Evolutionary conservation across 495 filamentous ascomycete genomes (phyloP), one percentile per base, ranked within the genome.

Genomic region (Lepraria neglecta): DNA sequence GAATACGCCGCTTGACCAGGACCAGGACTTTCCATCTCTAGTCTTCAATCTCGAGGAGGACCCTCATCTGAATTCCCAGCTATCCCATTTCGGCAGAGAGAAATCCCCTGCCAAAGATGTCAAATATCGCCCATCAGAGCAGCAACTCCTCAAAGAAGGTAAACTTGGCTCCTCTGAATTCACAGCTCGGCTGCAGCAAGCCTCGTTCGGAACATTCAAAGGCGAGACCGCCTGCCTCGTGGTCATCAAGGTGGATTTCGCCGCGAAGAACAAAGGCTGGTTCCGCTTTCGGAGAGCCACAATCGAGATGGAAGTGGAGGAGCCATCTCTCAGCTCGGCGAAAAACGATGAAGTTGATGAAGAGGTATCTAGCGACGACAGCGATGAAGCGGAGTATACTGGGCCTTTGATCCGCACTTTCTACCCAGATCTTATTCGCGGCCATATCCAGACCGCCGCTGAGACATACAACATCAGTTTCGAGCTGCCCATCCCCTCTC

Each of bases 351-450:
- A 42, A 14, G 14, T 14, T 6, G 14, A 42, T 7, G 38, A 42
- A 42, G 7, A 42, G 38, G 6, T 14, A 7, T 6, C 17, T 31
- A 40, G 19, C n/a, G n/a, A n/a, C n/a, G n/a, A n/a, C n/a, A n/a
- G n/a, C n/a, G n/a, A n/a, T n/a, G n/a, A n/a, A n/a, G n/a, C n/a
- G n/a, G n/a, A n/a, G n/a, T n/a, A n/a, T n/a, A n/a, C n/a, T n/a
- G 19, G 53, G 6, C 27, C 27, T 6, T 21, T 56, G 6, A 31
- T 56, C 11, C 53, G 17, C 6, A 30, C 6, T 6, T 56, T 46
- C 10, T 56, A 56, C 27, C 53, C 53, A 7, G 53, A 56, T 11
- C 53, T 56, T 21, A 56, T 56, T 11, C 53, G 53, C 6, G 53
- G 53, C 12, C 55, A 58, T 35, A n/a, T 10, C 11, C 55, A 58